Percentiles rank a stretch among this genome's conserved stretches.
Conservation (phyloP, 805 yeast genomes). For the Hyphopichia homilentoma region DNA sequence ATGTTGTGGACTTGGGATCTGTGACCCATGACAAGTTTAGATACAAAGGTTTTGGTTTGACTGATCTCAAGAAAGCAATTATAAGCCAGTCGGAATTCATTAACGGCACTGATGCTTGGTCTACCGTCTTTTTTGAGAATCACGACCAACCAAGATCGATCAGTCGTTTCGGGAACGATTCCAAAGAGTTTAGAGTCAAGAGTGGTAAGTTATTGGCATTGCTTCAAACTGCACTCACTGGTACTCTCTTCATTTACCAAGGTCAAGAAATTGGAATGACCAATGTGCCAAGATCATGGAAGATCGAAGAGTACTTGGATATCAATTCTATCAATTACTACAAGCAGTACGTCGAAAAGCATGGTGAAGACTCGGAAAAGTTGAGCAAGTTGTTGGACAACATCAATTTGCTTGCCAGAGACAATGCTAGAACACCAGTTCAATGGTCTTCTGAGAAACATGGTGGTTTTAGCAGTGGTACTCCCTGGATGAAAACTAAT, state of each 20-base stretch:
- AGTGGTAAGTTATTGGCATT: conserved; percentile 49
- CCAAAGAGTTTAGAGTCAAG: conserved; percentile 26
- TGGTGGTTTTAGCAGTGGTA: conserved; percentile 46
- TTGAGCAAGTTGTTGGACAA: conserved; percentile 26
- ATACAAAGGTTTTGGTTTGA: conserved; percentile 27
- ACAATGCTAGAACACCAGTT: conserved; percentile 54
- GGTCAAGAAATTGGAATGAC: conserved; percentile 61
- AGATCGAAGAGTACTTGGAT: conserved; percentile 48
- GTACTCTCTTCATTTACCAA: conserved; percentile 55
- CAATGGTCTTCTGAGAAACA: conserved; percentile 46
- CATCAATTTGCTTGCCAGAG: conserved; percentile 43
- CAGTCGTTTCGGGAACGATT: conserved; percentile 48
- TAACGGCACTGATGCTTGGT: conserved; percentile 54
- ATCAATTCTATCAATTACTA: conserved; percentile 44
- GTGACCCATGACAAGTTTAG: conserved; percentile 31
- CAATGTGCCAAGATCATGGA: conserved; percentile 46
- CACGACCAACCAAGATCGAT: conserved; percentile 58
- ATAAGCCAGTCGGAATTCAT: conserved; percentile 32
- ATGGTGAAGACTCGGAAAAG: conserved; percentile 22
- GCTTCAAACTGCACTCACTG: conserved; percentile 45
- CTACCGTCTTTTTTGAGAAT: conserved; percentile 52
- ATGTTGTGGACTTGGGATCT: conserved; percentile 36
- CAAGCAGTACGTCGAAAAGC: conserved; percentile 23
- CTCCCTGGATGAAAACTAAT: conserved; percentile 54
- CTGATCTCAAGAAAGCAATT: conserved; percentile 41